Evolutionary conservation across 2,329 filamentous ascomycete genomes (phyloP).

Genomic region (Neophaeococcomyces aloes): DNA sequence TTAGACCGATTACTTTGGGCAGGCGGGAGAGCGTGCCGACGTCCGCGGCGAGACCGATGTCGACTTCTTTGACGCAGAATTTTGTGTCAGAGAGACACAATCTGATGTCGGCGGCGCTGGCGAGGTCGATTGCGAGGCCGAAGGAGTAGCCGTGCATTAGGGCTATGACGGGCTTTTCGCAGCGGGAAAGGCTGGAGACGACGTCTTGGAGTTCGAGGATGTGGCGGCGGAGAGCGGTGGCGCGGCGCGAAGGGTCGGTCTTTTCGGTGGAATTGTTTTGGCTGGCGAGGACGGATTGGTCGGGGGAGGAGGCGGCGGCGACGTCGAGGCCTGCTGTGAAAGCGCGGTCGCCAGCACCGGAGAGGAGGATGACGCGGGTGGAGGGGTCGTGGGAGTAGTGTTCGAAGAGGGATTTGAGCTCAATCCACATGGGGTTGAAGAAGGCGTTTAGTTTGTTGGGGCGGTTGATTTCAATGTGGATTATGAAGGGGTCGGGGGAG

Average conservation of each 20-base stretch:
- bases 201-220: slow-evolving; percentile 72
- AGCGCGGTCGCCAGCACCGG: slow-evolving; percentile 68
- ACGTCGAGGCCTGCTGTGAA: slow-evolving; percentile 82
- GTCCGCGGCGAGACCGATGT: slow-evolving; percentile 41
- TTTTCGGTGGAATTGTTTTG: too few relatives aligned
- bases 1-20: slow-evolving; percentile 35
- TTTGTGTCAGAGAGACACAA: slow-evolving; percentile 28
- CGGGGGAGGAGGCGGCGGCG: slow-evolving; percentile 51
- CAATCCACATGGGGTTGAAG: slow-evolving; percentile 71
- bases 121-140: slow-evolving; percentile 63
- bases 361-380: slow-evolving; percentile 67
- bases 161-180: slow-evolving; percentile 83
- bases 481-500: slow-evolving; percentile 62
- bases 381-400: slow-evolving; percentile 60
- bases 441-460: slow-evolving; percentile 83
- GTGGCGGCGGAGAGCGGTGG: slow-evolving; percentile 52
- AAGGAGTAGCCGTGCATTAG: slow-evolving; percentile 69
- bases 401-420: slow-evolving; percentile 62
- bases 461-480: slow-evolving; percentile 87
- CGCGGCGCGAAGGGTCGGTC: slow-evolving; percentile 57
- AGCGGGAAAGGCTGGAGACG: slow-evolving; percentile 66
- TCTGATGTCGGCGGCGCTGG: slow-evolving; percentile 34
- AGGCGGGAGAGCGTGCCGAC: slow-evolving; percentile 38
- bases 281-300: slow-evolving; percentile 31
- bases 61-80: slow-evolving; percentile 40